Evolutionary conservation across 2,329 filamentous ascomycete species (phyloP), one percentile per base, ranked within the genome.

Genomic region (Penicillium sp.): DNA sequence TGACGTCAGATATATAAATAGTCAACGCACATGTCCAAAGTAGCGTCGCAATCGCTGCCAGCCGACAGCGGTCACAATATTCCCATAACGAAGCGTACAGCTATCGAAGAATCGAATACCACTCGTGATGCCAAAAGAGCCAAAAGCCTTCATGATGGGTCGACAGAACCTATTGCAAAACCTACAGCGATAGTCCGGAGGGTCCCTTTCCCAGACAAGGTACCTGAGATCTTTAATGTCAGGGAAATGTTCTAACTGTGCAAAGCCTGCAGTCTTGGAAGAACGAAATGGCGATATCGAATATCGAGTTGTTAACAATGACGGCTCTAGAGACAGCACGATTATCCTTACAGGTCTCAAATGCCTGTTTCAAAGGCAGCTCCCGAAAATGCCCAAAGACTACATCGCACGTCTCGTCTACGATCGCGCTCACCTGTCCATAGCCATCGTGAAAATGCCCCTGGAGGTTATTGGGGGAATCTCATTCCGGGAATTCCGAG

Each of bases 321-420:
- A 99, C 69, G 89, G 89, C 66, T 82, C 86, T 40, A 84, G 88
- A 62, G 91, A 96, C 67, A 95, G 90, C 68, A 86, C 91, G 63
- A 95, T 97, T 68, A 95, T 99, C 65, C 81, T 99, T 58, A 97
- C 93, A 0, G 94, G 94, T 14, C 80, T 99, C 54, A 99, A 97
- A 71, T 96, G 92, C 69, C 95, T 99, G 62, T 97, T 99, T 67
- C 94, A 99, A 71, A 97, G 97, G 66, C 94, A 99, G 70, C 81
- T 99, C 5, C 94, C 94, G 0, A 97, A 97, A 74, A 99, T 99
- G 94, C 94, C 94, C 14, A 97, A 97, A 73, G 94, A 97, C 69
- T 99, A 99, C 72, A 97, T 99, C 65, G 94, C 94, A 3, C 89
- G 94, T 40, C 84, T 99, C 6, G 94, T 99, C 57, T 99, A 99